Percentiles rank a stretch among this genome's conserved stretches.
phyloP scores from a whole-genome alignment of 169 alveolate species.

The Eimeria tenella region DNA sequence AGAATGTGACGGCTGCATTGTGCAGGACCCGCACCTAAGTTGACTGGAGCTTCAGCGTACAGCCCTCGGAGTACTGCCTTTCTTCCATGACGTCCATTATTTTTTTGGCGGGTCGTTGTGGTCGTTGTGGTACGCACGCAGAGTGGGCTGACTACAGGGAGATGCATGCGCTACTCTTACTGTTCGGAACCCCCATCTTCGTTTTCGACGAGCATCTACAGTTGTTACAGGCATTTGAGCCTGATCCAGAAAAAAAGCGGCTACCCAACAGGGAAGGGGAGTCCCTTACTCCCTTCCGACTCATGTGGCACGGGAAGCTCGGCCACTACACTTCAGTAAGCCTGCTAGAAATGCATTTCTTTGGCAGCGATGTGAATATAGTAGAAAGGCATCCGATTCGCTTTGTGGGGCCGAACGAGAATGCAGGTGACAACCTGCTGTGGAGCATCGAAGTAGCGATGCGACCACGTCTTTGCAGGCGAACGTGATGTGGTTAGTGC shows the following conservation, averaged over 20 bases:
- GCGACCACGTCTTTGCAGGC: no score
- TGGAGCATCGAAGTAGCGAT: no score
- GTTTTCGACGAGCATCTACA: conserved; percentile 69
- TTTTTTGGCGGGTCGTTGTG: neutral
- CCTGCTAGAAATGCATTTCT: neutral
- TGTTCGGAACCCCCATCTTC: conserved; percentile 55
- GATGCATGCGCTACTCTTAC: conserved; percentile 58
- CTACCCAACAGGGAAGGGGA: conserved; percentile 47
- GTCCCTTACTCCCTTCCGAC: conserved; percentile 52
- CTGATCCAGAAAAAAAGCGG: conserved; percentile 60
- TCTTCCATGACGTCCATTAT: no score
- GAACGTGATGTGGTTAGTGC: no score
- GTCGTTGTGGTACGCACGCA: conserved; percentile 40
- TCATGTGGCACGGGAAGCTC: conserved; percentile 66
- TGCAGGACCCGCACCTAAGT: no score
- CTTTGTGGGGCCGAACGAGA: no score
- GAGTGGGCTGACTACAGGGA: conserved; percentile 76
- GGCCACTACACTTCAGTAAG: conserved; percentile 70
- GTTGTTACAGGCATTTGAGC: conserved; percentile 64
- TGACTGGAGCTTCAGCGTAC: no score
- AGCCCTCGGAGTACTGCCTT: no score
- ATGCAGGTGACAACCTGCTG: no score
- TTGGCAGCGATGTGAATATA: no score
- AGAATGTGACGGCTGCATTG: no score
- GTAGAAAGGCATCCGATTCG: no score